A percentile compares a stretch with the other conserved stretches of the same genome.
phyloP scores from a whole-genome alignment of 257 asterid species.

The Solanum megistacrolobum region DNA sequence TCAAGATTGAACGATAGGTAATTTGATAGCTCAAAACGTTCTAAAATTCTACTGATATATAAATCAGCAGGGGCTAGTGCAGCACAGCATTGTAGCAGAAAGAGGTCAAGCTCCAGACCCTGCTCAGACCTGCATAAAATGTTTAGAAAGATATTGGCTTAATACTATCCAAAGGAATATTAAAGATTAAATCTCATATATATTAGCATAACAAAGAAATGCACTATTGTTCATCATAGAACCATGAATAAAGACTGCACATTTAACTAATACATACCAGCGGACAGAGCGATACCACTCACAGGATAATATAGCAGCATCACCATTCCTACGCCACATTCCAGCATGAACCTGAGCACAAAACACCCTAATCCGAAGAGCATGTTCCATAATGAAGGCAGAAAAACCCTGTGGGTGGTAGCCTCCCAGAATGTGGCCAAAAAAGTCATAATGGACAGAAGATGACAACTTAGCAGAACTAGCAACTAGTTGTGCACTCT shows the following conservation, averaged over 20 bases:
- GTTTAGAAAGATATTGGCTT: conserved; percentile 1
- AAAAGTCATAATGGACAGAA: conserved; percentile 38
- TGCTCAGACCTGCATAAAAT: conserved; percentile 73
- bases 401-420: conserved; percentile 89
- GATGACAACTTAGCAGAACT: conserved; percentile 22
- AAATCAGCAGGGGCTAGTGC: conserved; percentile 93
- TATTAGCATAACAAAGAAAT: not conserved
- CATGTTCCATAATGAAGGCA: conserved; percentile 88
- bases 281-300: conserved; percentile 92
- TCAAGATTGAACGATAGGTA: conserved; percentile 64
- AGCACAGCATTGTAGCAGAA: conserved; percentile 96
- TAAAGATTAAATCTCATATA: not conserved
- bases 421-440: conserved; percentile 71
- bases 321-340: conserved; percentile 98
- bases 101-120: conserved; percentile 90
- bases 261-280: conserved; percentile 46
- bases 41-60: conserved; percentile 65
- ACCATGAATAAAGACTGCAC: not conserved
- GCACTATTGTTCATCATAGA: not conserved
- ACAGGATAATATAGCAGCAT: conserved; percentile 69
- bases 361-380: conserved; percentile 87
- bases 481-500: conserved; percentile 5
- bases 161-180: not conserved
- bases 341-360: conserved; percentile 96
- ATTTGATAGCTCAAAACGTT: conserved; percentile 82